phyloP scores from a whole-genome alignment of 192 early-diverging fungal species.

The Backusella circina region DNA sequence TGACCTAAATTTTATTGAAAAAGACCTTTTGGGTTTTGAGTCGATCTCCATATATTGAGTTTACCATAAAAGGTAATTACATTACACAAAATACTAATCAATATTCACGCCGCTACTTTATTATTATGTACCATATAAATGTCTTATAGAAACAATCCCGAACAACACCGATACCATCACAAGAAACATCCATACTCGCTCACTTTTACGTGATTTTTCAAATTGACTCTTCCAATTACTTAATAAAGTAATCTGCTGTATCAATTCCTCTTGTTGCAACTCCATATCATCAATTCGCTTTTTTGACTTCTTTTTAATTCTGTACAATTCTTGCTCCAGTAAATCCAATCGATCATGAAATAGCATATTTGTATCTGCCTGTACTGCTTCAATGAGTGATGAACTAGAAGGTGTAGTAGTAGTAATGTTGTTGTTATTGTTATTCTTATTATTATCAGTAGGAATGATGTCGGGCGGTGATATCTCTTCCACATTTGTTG shows the following conservation, averaged over 20 bases:
- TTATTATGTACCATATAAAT: background rate
- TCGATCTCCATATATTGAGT: background rate
- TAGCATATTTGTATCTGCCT: conserved; percentile 11
- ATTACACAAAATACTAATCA: background rate
- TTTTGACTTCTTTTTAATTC: conserved; percentile 4
- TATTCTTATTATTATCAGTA: background rate
- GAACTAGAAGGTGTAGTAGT: background rate
- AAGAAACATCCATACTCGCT: conserved; percentile 23
- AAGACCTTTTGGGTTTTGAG: background rate
- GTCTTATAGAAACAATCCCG: background rate
- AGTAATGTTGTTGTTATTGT: background rate
- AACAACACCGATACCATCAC: conserved; percentile 12
- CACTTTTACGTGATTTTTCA: conserved; percentile 2
- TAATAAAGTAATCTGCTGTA: conserved; percentile 2
- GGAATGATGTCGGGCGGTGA: background rate
- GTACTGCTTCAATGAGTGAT: background rate
- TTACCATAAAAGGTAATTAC: background rate
- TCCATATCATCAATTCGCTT: conserved; percentile 15
- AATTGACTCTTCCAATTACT: conserved; percentile 1
- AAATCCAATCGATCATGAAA: conserved; percentile 33
- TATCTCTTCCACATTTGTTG: background rate
- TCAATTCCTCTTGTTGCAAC: background rate
- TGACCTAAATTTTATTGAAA: background rate
- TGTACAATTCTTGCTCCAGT: conserved; percentile 24
- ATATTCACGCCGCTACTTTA: background rate